Conservation (phyloP, 371 early-diverging fungal genomes). For the Mortierella sp. region DNA sequence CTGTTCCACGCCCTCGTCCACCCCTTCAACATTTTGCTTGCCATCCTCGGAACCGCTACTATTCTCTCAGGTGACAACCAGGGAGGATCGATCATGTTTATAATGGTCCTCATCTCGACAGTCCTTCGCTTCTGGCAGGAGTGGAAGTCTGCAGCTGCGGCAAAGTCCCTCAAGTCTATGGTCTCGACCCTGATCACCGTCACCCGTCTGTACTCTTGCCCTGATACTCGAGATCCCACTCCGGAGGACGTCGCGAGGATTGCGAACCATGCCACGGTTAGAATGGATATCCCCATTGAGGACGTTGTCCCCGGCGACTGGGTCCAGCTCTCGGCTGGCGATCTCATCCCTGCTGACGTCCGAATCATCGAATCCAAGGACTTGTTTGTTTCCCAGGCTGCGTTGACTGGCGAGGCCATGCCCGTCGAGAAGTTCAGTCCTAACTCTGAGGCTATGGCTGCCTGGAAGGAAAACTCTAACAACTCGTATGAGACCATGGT, state of each 20-base stretch:
- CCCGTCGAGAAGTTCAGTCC: slow-evolving; percentile 56
- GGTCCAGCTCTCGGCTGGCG: slow-evolving; percentile 54
- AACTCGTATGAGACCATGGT: slow-evolving; percentile 23
- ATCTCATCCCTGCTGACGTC: slow-evolving; percentile 55
- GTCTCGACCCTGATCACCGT: slow-evolving; percentile 52
- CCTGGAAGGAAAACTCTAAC: slow-evolving; percentile 1
- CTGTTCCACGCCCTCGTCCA: slow-evolving; percentile 52
- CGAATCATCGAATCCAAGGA: slow-evolving; percentile 54
- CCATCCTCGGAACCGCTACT: slow-evolving; percentile 43
- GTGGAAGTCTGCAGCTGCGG: slow-evolving; percentile 50
- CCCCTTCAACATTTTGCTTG: slow-evolving; percentile 58
- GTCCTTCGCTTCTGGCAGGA: slow-evolving; percentile 57
- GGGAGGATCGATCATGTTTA: slow-evolving; percentile 41
- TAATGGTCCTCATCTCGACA: slow-evolving; percentile 55
- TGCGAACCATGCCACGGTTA: slow-evolving; percentile 22
- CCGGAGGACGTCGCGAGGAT: slow-evolving; percentile 41
- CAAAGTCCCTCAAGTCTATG: slow-evolving; percentile 50
- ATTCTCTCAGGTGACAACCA: slow-evolving; percentile 24
- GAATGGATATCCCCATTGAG: slow-evolving; percentile 43
- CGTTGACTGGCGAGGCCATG: slow-evolving; percentile 57
- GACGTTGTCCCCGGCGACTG: slow-evolving; percentile 59
- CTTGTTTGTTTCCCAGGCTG: slow-evolving; percentile 56
- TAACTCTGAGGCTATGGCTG: slow-evolving; percentile 26
- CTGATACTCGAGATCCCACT: slow-evolving; percentile 41
- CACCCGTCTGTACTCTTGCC: slow-evolving; percentile 47